Evolutionary conservation across 108 stramenopile species (phyloP), one percentile per base, ranked within the genome.

Genomic region (Hondaea fermentalgiana): DNA sequence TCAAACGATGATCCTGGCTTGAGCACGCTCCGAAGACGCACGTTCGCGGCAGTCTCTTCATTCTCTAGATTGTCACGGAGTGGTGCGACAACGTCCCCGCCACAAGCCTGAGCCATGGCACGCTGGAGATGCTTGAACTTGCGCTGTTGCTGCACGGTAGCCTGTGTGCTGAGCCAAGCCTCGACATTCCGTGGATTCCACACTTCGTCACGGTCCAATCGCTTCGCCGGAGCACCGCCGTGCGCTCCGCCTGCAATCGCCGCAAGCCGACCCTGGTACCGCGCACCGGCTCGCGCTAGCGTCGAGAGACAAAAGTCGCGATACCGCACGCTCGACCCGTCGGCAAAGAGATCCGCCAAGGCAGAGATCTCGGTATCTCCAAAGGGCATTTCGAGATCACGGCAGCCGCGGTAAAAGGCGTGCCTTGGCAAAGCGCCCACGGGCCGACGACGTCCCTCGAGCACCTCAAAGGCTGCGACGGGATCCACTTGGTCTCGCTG

Each of bases 341-440:
- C 76, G 8, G 76, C 45, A 35, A 21, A 83, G n/a, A 83, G 76
- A 35, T 83, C 76, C 45, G 76, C 76, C 12, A 83, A 45, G n/a
- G 76, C 76, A 12, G 76, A 83, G 51, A 83, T 47, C 51, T 83
- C 76, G n/a, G 76, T 3, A 12, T 83, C 76, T 12, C 23, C 19
- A 47, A 83, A 53, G 19, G 76, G 76, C 76, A 83, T 83, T 43
- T 35, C 14, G 12, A 83, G 51, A 53, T 83, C 76, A 0, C 51
- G 12, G 76, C 76, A 83, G 2, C 49, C 76, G 51, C 76, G 76
- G 76, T 83, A 53, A 83, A 83, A 83, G 16, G n/a, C 76, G 76
- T 83, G 76, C 19, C 76, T 43, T 6, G 76, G 49, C 6, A 83
- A 23, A 6, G 49, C n/a, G 51, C 76, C 76, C 51, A 83, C 76